phyloP scores from a whole-genome alignment of 257 asterid genomes.

The Leptodermis oblonga region DNA sequence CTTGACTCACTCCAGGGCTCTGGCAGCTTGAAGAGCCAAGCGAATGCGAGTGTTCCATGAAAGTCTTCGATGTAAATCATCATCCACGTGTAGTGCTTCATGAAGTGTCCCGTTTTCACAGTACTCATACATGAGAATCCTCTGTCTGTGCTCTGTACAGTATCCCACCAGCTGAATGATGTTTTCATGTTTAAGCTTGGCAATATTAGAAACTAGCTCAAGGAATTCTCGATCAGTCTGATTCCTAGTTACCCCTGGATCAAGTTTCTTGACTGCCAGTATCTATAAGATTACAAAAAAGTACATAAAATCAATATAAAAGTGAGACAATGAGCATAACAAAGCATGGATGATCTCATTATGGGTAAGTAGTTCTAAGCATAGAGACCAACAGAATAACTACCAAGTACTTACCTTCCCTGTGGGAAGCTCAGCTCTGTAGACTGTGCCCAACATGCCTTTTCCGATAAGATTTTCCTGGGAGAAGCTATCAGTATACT shows the following conservation, averaged over 20 bases:
- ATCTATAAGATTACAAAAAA: constrained; percentile 39
- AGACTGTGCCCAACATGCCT: constrained; percentile 75
- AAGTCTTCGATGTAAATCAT: constrained; percentile 57
- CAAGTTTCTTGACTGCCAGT: constrained; percentile 81
- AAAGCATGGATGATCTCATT: background rate
- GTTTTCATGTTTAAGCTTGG: constrained; percentile 58
- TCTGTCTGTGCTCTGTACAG: constrained; percentile 82
- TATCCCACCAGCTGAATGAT: constrained; percentile 72
- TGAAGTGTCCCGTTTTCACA: constrained; percentile 70
- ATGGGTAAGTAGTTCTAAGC: background rate
- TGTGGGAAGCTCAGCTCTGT: constrained; percentile 64
- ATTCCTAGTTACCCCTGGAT: constrained; percentile 39
- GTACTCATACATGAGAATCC: constrained; percentile 64
- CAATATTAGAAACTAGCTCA: constrained; percentile 57
- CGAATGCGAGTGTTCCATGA: constrained; percentile 81
- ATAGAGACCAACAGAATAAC: background rate
- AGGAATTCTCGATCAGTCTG: constrained; percentile 61
- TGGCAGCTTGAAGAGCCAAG: constrained; percentile 89
- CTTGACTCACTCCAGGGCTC: constrained; percentile 72
- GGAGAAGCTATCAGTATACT: constrained; percentile 80
- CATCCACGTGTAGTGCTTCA: constrained; percentile 74
- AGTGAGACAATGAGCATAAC: background rate
- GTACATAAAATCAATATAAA: constrained; percentile 6
- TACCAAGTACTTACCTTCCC: constrained; percentile 48
- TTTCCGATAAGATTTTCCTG: constrained; percentile 74